Base-by-base conservation (phyloP, 352 stramenopile species). In the Globisporangium polare region DNA sequence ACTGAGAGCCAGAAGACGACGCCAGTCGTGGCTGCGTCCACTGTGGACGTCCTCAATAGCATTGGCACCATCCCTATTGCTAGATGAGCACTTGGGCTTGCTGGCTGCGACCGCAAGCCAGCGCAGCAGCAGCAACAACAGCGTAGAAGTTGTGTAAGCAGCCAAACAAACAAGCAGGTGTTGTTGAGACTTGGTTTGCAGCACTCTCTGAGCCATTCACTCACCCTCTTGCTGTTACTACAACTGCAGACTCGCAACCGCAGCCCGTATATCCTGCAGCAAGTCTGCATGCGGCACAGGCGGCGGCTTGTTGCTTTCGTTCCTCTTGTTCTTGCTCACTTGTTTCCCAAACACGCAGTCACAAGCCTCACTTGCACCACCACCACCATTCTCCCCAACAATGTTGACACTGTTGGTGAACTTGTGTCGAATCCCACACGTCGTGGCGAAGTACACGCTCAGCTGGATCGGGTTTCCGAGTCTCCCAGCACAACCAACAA, bases 371-470 rank as follows among this genome's bases (percentile, higher is more conserved):
- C 8, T 49, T 49, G 24, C 20, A 17, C 26, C n/a, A 22, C 12
- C n/a, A n/a, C n/a, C n/a, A n/a, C n/a, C n/a, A n/a, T n/a, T n/a
- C n/a, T n/a, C n/a, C n/a, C n/a, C n/a, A 46, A 41, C 71, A 20
- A 31, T 53, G 65, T 90, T 88, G 54, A 74, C 64, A 26, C 62
- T 69, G 52, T 87, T 90, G 6, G 50, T 42, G 45, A 88, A 87
- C 2, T 57, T 60, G 27, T 85, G 73, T 2, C 80, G 76, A 55
- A 88, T 75, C 26, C 68, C 64, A 5, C 53, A 53, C 0, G 68
- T 56, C 15, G 62, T 73, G 9, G 73, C 68, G 35, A 88, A 88
- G 62, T 71, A 86, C 12, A 90, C 71, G n/a, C 50, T 45, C 26
- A 90, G 35, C n/a, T 66, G 46, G 15, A 88, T 72, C 24, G 68